Base-by-base conservation (phyloP, 2,329 filamentous ascomycete genomes). In the Aureobasidium zeae region DNA sequence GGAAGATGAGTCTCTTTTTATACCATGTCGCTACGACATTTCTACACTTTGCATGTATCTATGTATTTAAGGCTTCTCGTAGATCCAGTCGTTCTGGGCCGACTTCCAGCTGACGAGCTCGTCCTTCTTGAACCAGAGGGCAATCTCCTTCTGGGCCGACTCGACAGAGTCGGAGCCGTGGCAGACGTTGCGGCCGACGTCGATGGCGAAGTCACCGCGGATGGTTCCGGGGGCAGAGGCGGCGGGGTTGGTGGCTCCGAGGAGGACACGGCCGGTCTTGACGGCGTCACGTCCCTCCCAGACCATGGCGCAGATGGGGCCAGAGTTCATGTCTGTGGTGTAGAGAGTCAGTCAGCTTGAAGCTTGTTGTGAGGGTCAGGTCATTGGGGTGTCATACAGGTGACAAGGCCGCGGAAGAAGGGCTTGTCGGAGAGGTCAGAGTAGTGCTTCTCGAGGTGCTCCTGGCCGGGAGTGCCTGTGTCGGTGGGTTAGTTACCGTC, bases 101-200 rank as follows among this genome's bases (percentile, higher is more conserved):
- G 74, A 73, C 78, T 91, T 89, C 79, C 84, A 96, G 71, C 65
- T 75, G 70, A 86, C 70, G 63, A 94, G 66, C 70, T 96, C 91
- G 57, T 79, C 80, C 57, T 84, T 74, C 71, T 83, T 81, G 84
- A 98, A 98, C 91, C 91, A 98, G 66, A 96, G 81, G 62, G 82
- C 83, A 66, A 98, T 98, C 78, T 98, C 91, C 85, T 96, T 95
- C 83, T 96, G 79, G 72, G 91, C 91, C 75, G 79, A 94, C 81
- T 98, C 91, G 71, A 98, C 89, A 66, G 77, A 81, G 79, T 98
- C 91, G 70, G 87, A 95, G 67, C 91, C 91, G 81, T 98, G 91
- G 85, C 89, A 96, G 74, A 96, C 87, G 77, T 98, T 98, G 70
- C 89, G 86, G 73, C 91, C 91, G 65, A 87, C 82, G 61, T 86